Percentiles rank a stretch among this genome's conserved stretches.
Conservation (phyloP, 2,329 filamentous ascomycete species). For the Ophiostoma fasciatum region DNA sequence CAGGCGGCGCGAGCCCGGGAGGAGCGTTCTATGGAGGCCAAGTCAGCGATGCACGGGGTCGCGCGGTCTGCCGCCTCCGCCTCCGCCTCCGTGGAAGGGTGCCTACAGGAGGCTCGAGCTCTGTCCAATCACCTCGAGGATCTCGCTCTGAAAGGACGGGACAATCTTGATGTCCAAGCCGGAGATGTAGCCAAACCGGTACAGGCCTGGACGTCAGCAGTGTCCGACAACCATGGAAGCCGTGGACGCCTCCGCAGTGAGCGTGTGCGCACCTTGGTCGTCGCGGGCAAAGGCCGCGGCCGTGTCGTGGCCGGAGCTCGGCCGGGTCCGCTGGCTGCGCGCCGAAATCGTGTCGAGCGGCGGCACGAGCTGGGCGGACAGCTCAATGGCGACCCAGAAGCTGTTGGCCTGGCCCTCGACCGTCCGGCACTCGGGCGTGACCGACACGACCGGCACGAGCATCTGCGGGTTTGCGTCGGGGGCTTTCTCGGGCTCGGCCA, state of each 20-base stretch:
- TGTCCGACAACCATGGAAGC: too few relatives aligned
- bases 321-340: not conserved
- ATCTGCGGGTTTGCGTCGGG: conserved; percentile 6
- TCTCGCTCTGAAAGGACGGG: conserved; percentile 23
- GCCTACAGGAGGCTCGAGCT: conserved; percentile 28
- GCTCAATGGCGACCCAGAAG: conserved; percentile 29
- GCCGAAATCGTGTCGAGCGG: conserved; percentile 2
- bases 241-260: too few relatives aligned
- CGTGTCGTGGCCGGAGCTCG: conserved; percentile 15
- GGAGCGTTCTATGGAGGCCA: conserved; percentile 11
- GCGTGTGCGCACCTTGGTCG: too few relatives aligned
- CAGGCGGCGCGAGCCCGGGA: conserved; percentile 28
- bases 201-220: too few relatives aligned
- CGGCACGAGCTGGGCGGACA: conserved; percentile 24
- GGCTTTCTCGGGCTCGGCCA: too few relatives aligned
- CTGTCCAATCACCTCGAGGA: conserved; percentile 33
- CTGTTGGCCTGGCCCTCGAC: conserved; percentile 4
- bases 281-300: not conserved
- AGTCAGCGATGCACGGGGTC: too few relatives aligned
- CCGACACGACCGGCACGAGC: conserved; percentile 9
- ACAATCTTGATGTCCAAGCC: conserved; percentile 32
- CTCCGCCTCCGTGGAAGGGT: too few relatives aligned
- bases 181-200: conserved; percentile 33
- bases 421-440: conserved; percentile 10
- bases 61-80: too few relatives aligned